Evolutionary conservation across 2,329 filamentous ascomycete species (phyloP).

Genomic region (Aspergillus novoparasiticus): DNA sequence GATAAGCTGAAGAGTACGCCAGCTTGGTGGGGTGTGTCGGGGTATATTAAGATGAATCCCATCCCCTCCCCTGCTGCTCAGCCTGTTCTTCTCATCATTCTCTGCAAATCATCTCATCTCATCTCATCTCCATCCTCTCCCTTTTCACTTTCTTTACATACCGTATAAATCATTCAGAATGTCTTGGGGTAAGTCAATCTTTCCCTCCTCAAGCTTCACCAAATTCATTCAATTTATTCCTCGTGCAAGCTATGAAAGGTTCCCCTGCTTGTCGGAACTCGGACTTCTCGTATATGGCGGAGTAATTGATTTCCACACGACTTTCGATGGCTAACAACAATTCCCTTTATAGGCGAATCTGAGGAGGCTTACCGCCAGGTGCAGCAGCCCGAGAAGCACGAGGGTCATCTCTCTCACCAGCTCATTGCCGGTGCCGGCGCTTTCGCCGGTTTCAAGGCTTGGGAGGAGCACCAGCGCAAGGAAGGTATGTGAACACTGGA

Average conservation of each 20-base stretch:
- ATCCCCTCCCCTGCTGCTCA: not conserved
- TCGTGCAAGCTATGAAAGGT: not conserved
- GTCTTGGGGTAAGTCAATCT: slow-evolving; percentile 35
- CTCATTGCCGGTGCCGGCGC: slow-evolving; percentile 73
- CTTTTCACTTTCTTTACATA: not conserved
- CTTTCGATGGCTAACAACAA: not conserved
- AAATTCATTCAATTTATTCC: not conserved
- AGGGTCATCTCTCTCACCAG: slow-evolving; percentile 71
- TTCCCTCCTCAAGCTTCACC: not conserved
- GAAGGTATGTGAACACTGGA: slow-evolving; percentile 55
- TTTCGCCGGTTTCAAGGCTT: slow-evolving; percentile 79
- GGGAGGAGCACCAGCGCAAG: slow-evolving; percentile 72
- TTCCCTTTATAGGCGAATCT: slow-evolving; percentile 48
- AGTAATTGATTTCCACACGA: not conserved
- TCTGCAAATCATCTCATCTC: not conserved
- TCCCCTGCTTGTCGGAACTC: not conserved
- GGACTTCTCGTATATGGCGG: not conserved
- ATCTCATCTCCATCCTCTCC: slow-evolving; percentile 2
- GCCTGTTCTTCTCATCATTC: not conserved
- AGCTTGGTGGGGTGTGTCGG: slow-evolving; percentile 1
- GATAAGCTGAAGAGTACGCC: slow-evolving; percentile 4
- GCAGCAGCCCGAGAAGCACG: slow-evolving; percentile 54
- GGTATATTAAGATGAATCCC: slow-evolving; percentile 5
- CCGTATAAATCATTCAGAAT: slow-evolving; percentile 27
- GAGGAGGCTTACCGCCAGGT: slow-evolving; percentile 58